Conservation (phyloP, 2,329 filamentous ascomycete genomes). For the Penicillium sp. region DNA sequence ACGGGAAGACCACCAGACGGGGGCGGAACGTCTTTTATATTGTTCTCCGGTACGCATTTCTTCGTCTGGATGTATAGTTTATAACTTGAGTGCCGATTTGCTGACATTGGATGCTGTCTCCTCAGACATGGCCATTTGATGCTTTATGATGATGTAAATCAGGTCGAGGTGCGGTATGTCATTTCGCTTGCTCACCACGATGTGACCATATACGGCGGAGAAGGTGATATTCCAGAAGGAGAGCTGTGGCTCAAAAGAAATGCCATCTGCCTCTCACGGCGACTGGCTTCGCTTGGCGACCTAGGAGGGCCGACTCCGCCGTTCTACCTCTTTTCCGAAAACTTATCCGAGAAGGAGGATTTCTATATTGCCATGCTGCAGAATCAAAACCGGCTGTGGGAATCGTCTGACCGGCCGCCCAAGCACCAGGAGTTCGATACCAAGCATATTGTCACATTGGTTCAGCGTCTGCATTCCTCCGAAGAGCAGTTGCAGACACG, state of each 20-base stretch:
- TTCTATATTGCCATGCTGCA: constrained; percentile 92
- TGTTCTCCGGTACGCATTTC: constrained; percentile 67
- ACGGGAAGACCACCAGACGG: constrained; percentile 52
- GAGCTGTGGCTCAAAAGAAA: constrained; percentile 96
- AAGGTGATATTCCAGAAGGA: constrained; percentile 75
- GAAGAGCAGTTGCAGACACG: constrained; percentile 87
- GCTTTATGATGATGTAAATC: constrained; percentile 94
- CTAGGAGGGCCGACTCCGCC: constrained; percentile 66
- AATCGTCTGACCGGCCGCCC: constrained; percentile 59
- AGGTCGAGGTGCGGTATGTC: constrained; percentile 93
- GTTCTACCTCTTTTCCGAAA: constrained; percentile 92
- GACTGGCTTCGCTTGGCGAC: constrained; percentile 53
- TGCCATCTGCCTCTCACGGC: constrained; percentile 76
- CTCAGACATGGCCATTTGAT: constrained; percentile 86
- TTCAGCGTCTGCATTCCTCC: constrained; percentile 85
- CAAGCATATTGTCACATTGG: constrained; percentile 81
- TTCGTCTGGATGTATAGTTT: neutral
- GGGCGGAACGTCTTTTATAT: constrained; percentile 92
- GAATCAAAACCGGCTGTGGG: constrained; percentile 71
- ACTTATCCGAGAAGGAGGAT: constrained; percentile 94
- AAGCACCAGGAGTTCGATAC: constrained; percentile 74
- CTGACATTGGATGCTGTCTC: constrained; percentile 15
- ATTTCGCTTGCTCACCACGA: constrained; percentile 84
- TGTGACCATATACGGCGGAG: constrained; percentile 80
- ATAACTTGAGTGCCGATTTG: neutral